These are phyloP conservation scores for Beauveria australis DNA, from an alignment of 2,329 filamentous ascomycete species.

Conservation along the genomic window DNA sequence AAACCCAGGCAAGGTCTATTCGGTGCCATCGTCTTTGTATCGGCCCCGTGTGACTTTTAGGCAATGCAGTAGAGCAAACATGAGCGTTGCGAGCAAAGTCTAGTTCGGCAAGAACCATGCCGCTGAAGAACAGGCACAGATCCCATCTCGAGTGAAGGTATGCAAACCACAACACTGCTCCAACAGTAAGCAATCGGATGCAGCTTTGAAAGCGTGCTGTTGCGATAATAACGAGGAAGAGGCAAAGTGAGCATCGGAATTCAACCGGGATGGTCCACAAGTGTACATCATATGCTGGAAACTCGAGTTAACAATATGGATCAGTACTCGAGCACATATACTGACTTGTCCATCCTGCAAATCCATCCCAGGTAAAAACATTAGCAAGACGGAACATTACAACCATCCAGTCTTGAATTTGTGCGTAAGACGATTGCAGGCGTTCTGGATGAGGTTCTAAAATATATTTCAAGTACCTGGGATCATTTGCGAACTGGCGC, in stretches of 20 bases:
- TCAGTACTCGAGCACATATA: not conserved
- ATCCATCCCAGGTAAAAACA: conserved; percentile 41
- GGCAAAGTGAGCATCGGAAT: conserved; percentile 48
- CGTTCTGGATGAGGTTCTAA: conserved; percentile 38
- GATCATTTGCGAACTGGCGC: conserved; percentile 36
- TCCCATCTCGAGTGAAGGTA: conserved; percentile 46
- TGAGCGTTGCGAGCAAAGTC: conserved; percentile 43
- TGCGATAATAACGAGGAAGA: conserved; percentile 46
- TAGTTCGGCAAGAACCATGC: conserved; percentile 47
- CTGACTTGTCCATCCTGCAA: conserved; percentile 38
- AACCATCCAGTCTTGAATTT: conserved; percentile 38
- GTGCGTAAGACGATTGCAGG: conserved; percentile 28
- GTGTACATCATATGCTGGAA: conserved; percentile 43
- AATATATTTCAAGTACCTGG: conserved; percentile 37
- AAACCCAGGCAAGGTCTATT: conserved; percentile 26
- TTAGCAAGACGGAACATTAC: conserved; percentile 43
- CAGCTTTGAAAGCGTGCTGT: conserved; percentile 36
- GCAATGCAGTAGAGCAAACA: conserved; percentile 18
- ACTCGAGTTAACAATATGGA: conserved; percentile 8
- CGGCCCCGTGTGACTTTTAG: too few relatives aligned
- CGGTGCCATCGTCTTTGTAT: not conserved
- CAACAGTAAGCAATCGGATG: conserved; percentile 35
- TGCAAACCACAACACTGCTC: conserved; percentile 32
- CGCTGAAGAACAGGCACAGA: conserved; percentile 45
- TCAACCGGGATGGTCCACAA: conserved; percentile 57